Evolutionary conservation across 495 filamentous ascomycete species (phyloP).

Genomic region (Amphirosellinia nigrospora): DNA sequence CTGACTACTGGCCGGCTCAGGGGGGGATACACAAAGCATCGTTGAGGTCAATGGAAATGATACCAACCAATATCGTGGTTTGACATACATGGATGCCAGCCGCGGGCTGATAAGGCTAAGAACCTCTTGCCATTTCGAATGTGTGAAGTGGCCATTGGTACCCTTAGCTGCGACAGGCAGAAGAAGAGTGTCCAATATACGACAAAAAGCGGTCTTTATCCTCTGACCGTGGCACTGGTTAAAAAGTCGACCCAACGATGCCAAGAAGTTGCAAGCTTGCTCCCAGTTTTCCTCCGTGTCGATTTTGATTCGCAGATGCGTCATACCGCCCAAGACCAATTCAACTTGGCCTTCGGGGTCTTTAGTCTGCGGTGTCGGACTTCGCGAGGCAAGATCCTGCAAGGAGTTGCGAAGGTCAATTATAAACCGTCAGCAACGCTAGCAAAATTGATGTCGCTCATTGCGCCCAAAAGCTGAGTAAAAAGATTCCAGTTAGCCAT

Average conservation of each 20-base stretch:
- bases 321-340: conserved; percentile 87
- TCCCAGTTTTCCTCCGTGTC: conserved; percentile 78
- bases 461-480: conserved; percentile 86
- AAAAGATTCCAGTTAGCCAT: conserved; percentile 96
- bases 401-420: conserved; percentile 78
- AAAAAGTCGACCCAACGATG: conserved; percentile 79
- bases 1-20: conserved; percentile 80
- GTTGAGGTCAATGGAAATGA: conserved; percentile 86
- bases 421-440: conserved; percentile 82
- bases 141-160: conserved; percentile 70
- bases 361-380: conserved; percentile 55
- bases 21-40: conserved; percentile 83
- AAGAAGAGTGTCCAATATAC: conserved; percentile 83
- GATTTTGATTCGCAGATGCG: conserved; percentile 76
- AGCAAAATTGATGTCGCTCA: conserved; percentile 89
- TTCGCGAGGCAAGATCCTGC: conserved; percentile 71
- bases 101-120: conserved; percentile 76
- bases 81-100: conserved; percentile 80
- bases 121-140: conserved; percentile 85
- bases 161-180: conserved; percentile 86
- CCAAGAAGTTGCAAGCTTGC: conserved; percentile 87
- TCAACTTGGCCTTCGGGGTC: conserved; percentile 82
- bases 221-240: conserved; percentile 80
- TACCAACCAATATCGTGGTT: conserved; percentile 87
- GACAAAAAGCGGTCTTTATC: conserved; percentile 93